These are phyloP conservation scores for Rhizopogon sp. DNA, from an alignment of 768 basidiomycete genomes.

Conservation along the genomic window DNA sequence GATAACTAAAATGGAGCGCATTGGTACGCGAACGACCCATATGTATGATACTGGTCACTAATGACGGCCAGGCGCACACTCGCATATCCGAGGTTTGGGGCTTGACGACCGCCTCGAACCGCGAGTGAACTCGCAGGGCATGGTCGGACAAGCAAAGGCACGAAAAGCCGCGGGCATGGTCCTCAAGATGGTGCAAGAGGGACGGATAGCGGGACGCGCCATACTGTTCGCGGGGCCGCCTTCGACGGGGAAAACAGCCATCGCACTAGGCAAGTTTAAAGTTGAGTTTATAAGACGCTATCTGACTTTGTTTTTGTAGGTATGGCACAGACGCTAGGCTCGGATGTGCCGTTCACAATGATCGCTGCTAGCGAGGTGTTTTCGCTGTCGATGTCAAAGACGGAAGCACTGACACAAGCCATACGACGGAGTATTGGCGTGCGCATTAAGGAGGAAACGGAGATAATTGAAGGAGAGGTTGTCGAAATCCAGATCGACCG, in stretches of 20 bases:
- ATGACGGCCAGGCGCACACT: constrained; percentile 64
- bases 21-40: constrained; percentile 42
- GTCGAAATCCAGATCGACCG: constrained; percentile 99
- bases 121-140: constrained; percentile 83
- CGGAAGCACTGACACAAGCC: constrained; percentile 95
- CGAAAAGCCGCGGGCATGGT: constrained; percentile 98
- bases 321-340: constrained; percentile 92
- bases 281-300: not conserved
- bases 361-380: constrained; percentile 98
- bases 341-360: constrained; percentile 97
- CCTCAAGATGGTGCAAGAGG: constrained; percentile 96
- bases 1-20: constrained; percentile 91
- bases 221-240: constrained; percentile 98
- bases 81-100: constrained; percentile 94
- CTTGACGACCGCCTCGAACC: constrained; percentile 92
- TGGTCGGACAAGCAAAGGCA: constrained; percentile 96
- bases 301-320: constrained; percentile 37
- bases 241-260: constrained; percentile 96
- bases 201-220: constrained; percentile 90
- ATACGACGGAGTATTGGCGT: constrained; percentile 96
- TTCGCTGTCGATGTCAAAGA: constrained; percentile 97
- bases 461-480: constrained; percentile 96
- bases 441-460: constrained; percentile 95
- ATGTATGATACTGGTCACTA: not conserved
- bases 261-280: constrained; percentile 78